Conservation (phyloP, 257 asterid species). For the Forsythia suspensa region DNA sequence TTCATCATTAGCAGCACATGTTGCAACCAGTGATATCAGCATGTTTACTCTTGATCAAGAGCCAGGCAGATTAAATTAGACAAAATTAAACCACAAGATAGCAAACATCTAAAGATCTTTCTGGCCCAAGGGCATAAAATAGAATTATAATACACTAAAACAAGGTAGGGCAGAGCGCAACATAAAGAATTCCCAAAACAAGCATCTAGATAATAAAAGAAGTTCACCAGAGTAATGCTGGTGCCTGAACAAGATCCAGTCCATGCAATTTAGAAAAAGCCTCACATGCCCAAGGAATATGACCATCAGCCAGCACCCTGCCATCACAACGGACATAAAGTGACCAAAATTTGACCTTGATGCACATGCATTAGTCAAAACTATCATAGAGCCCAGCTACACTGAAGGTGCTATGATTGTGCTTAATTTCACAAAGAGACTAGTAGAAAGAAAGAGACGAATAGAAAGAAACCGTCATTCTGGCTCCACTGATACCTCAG, state of each 20-base stretch:
- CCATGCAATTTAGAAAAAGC: conserved; percentile 83
- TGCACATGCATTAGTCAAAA: background rate
- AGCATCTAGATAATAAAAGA: conserved; percentile 13
- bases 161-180: background rate
- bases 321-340: conserved; percentile 25
- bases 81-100: background rate
- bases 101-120: background rate
- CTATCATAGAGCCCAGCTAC: background rate
- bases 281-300: conserved; percentile 97
- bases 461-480: background rate
- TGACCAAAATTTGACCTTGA: background rate
- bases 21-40: too few species aligned
- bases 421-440: too few species aligned
- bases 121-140: background rate
- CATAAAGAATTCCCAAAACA: background rate
- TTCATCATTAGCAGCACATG: too few species aligned
- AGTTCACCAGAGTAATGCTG: conserved; percentile 69
- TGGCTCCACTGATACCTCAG: background rate
- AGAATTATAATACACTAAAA: background rate
- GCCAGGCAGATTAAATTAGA: background rate
- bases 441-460: too few species aligned
- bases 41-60: too few species aligned
- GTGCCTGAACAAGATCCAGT: conserved; percentile 52
- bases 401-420: background rate
- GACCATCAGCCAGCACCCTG: conserved; percentile 99